Evolutionary conservation across 805 yeast genomes (phyloP), one percentile per base, ranked within the genome.

Genomic region (Grigorovia jiainica): DNA sequence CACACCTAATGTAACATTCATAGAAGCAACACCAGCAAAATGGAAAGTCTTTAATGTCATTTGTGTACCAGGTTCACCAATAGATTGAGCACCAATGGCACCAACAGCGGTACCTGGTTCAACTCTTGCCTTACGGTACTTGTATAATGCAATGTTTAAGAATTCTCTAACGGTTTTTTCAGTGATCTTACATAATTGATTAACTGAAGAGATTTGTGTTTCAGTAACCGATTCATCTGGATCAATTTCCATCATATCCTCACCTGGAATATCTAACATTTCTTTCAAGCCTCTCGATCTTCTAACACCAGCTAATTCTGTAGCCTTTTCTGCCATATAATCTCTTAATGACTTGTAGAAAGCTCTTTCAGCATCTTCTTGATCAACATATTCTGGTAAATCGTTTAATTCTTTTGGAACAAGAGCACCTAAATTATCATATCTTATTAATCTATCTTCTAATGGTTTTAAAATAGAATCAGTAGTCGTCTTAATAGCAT

Each of bases 31-130:
- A 73, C 98, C 98, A 56, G 98, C 98, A 73, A 92, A 92, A 72
- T 92, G 98, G 86, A 90, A 90, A 45, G 94, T 83, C 61, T 83
- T 83, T 58, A 83, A 73, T 4, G 98, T 92, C 98, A 92, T 92
- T 68, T 92, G 98, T 1, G 98, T 92, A 62, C 97, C 98, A 18
- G 98, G 98, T 60, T 90, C 98, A 68, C 98, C 98, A 70, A 92
- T 92, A 35, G 96, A 86, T 61, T 92, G 98, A 0, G 98, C 98
- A 52, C 97, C 98, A 66, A 92, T 89, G 20, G 98, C 97, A 51
- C 98, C 98, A 42, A 92, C 97, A 2, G 98, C 98, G 4, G 98
- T 92, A 47, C 97, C 98, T 1, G 98, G 98, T 63, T 92, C 98
- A 15, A 92, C 97, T 65, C 80, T 81, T 7, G 98, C 96, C 51